Evolutionary conservation across 768 basidiomycete genomes (phyloP), one percentile per base, ranked within the genome.

Genomic region (Termitomyces bulborhizus): DNA sequence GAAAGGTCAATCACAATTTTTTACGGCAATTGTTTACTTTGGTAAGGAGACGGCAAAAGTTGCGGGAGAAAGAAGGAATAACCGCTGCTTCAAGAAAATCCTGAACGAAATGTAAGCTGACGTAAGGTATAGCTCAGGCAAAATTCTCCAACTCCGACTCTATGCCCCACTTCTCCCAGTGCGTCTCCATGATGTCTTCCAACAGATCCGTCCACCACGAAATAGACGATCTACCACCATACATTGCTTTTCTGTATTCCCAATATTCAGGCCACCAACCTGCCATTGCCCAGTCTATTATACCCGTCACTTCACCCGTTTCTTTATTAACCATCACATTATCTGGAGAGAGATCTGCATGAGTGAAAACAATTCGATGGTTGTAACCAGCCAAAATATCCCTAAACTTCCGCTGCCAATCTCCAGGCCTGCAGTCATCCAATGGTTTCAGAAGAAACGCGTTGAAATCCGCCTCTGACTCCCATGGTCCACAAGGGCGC

Each of bases 201-300:
- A 37, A 37, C 18, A 49, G 16, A 36, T 37, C 37, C 3, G 15
- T 49, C 47, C 47, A 37, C 36, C 47, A 37, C 8, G 9, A 1
- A 9, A 37, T 21, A 12, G 47, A 36, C 9, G 36, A 37, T 37
- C 36, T 49, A 49, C 47, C 36, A 37, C 47, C 13, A n/a, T 37
- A 37, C 47, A 49, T 37, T 37, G 47, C 54, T 34, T 61, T 61
- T 27, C 58, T 11, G 48, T 61, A 61, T 39, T 61, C 60, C 61
- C 61, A 58, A 59, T 53, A 58, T n/a, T 62, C 52, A n/a, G 59
- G 59, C 29, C 55, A 62, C 59, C 61, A 60, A 26, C 59, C 59
- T 40, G 54, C 58, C 29, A 55, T 55, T 13, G 60, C 54, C 63
- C 61, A 64, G 41, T 64, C 61, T 39, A 63, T 41, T 51, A 63